phyloP scores from a whole-genome alignment of 2,329 filamentous ascomycete genomes.

The Aureobasidium sp. region DNA sequence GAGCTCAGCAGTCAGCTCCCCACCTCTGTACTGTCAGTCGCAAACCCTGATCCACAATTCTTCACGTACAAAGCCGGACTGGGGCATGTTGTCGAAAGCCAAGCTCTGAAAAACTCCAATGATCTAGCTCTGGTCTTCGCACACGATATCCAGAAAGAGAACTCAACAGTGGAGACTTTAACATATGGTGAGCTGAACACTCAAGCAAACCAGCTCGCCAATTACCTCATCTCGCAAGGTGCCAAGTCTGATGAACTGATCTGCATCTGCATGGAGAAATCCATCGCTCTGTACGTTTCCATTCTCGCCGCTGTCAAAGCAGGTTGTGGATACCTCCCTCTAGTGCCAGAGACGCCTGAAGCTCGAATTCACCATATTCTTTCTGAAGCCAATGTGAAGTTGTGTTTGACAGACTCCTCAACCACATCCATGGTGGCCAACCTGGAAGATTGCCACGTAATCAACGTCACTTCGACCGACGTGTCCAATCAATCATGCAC shows the following conservation, averaged over 20 bases:
- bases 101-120: constrained; percentile 44
- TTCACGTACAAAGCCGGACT: constrained; percentile 25
- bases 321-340: constrained; percentile 72
- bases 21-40: constrained; percentile 31
- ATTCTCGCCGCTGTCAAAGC: constrained; percentile 70
- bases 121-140: constrained; percentile 61
- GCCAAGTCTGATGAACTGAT: constrained; percentile 52
- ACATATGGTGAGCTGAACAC: constrained; percentile 61
- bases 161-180: constrained; percentile 37
- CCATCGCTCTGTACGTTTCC: constrained; percentile 60
- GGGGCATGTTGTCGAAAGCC: constrained; percentile 46
- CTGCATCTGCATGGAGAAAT: constrained; percentile 75
- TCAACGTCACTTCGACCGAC: constrained; percentile 29
- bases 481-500: constrained; percentile 27
- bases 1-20: constrained; percentile 27
- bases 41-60: constrained; percentile 32
- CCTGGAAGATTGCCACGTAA: constrained; percentile 10
- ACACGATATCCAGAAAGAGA: constrained; percentile 36
- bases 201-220: constrained; percentile 58
- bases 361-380: constrained; percentile 58
- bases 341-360: constrained; percentile 63
- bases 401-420: constrained; percentile 38
- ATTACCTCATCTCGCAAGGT: constrained; percentile 44
- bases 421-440: constrained; percentile 18
- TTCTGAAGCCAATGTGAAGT: constrained; percentile 47